Evolutionary conservation across 139 green algal genomes (phyloP).

Genomic region (Haematococcus lacustris): DNA sequence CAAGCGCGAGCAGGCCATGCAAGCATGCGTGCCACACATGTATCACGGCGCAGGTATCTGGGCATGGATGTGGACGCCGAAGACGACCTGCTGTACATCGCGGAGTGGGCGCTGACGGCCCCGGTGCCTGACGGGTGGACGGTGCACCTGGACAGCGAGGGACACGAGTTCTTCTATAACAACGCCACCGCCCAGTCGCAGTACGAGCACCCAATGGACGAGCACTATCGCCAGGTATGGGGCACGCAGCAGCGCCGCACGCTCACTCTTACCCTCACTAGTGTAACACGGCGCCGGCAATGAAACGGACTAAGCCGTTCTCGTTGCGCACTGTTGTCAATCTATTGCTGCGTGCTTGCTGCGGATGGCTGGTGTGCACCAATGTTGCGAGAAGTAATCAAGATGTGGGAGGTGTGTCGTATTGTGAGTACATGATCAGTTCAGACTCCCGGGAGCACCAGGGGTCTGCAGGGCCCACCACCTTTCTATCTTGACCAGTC

Average conservation of each 20-base stretch:
- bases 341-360: not conserved
- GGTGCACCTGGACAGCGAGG: slow-evolving; percentile 48
- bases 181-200: slow-evolving; percentile 34
- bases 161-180: slow-evolving; percentile 63
- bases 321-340: not conserved
- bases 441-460: too few relatives aligned
- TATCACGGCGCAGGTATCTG: slow-evolving; percentile 36
- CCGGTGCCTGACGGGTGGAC: slow-evolving; percentile 65
- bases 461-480: too few relatives aligned
- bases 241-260: not conserved
- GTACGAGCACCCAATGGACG: slow-evolving; percentile 75
- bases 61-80: slow-evolving; percentile 53
- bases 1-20: too few relatives aligned
- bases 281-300: not conserved
- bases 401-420: too few relatives aligned
- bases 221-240: slow-evolving; percentile 43
- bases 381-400: too few relatives aligned
- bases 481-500: too few relatives aligned
- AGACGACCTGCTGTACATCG: slow-evolving; percentile 64
- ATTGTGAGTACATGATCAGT: too few relatives aligned
- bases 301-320: too few relatives aligned
- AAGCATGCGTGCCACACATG: too few relatives aligned
- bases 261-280: too few relatives aligned
- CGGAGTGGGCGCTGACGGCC: slow-evolving; percentile 65
- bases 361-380: too few relatives aligned